Conservation (phyloP, 2,329 filamentous ascomycete species). For the Penicillium verrucosum region DNA sequence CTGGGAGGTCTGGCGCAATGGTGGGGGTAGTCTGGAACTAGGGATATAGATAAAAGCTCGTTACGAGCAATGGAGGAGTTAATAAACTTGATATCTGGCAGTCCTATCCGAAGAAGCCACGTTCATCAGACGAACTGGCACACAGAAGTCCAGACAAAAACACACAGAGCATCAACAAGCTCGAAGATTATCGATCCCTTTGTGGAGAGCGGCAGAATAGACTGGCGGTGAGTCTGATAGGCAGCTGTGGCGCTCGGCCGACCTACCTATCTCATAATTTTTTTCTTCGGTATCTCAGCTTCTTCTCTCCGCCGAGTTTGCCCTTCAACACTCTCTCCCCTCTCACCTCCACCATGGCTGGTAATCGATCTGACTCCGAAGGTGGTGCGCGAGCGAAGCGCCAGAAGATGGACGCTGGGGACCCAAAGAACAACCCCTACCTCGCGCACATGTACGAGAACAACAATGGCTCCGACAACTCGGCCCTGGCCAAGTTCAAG, state of each 20-base stretch:
- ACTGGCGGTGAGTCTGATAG: conserved; percentile 26
- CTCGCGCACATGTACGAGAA: conserved; percentile 76
- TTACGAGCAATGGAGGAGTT: not conserved
- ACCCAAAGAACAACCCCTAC: conserved; percentile 72
- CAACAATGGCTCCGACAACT: conserved; percentile 37
- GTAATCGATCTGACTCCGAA: conserved; percentile 54
- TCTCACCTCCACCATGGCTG: conserved; percentile 48
- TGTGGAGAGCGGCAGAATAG: conserved; percentile 33
- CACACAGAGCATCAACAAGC: conserved; percentile 3
- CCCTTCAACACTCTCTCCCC: conserved; percentile 12
- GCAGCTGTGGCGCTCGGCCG: conserved; percentile 28
- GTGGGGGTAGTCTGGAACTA: conserved; percentile 3
- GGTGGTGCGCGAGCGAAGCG: conserved; percentile 53
- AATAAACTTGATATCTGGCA: not conserved
- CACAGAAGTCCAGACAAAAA: not conserved
- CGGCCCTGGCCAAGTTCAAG: conserved; percentile 64
- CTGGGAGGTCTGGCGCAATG: conserved; percentile 2
- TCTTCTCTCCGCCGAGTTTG: conserved; percentile 13
- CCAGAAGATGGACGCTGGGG: conserved; percentile 50
- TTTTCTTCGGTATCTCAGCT: conserved; percentile 15
- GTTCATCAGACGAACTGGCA: not conserved
- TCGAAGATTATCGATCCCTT: conserved; percentile 22
- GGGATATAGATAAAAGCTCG: not conserved
- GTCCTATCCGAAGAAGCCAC: not conserved
- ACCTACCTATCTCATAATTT: conserved; percentile 35